These are phyloP conservation scores for Camellia granthamiana DNA, from an alignment of 148 eudicot species.

Conservation along the genomic window DNA sequence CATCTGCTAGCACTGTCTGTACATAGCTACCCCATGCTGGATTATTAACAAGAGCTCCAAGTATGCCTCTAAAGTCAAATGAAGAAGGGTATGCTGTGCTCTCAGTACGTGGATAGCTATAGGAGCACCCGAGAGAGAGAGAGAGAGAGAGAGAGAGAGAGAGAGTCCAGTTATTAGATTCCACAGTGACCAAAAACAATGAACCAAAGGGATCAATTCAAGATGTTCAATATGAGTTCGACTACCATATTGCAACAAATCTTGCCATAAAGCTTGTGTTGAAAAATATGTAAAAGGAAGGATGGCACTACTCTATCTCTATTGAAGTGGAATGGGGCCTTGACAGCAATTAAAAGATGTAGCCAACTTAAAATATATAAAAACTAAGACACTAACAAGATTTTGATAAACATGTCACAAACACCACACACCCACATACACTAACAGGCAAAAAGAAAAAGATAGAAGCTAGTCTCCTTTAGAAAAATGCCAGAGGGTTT, in stretches of 20 bases:
- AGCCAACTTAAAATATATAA: not conserved
- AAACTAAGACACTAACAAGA: not conserved
- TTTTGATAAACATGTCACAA: not conserved
- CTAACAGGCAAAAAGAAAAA: not conserved
- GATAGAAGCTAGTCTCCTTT: not conserved
- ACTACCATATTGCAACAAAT: not conserved
- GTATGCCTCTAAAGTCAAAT: conserved; percentile 74
- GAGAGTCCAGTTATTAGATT: not conserved
- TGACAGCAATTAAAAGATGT: not conserved
- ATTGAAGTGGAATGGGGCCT: too few relatives aligned
- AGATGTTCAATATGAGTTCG: not conserved
- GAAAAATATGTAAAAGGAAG: not conserved
- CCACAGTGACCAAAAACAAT: not conserved
- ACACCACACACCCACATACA: not conserved
- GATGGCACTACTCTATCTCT: too few relatives aligned
- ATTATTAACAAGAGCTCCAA: conserved; percentile 52
- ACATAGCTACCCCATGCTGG: conserved; percentile 66
- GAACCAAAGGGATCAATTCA: not conserved
- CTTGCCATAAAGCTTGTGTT: not conserved
- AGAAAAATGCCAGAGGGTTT: not conserved
- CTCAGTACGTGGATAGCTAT: conserved; percentile 94
- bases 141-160: not conserved
- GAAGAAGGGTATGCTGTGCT: conserved; percentile 95
- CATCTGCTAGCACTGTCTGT: conserved; percentile 51
- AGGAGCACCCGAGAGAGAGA: too few relatives aligned